A percentile compares a stretch with the other conserved stretches of the same genome.
Evolutionary conservation across 768 basidiomycete species (phyloP).

Genomic region (Leccinum aurantiacum): DNA sequence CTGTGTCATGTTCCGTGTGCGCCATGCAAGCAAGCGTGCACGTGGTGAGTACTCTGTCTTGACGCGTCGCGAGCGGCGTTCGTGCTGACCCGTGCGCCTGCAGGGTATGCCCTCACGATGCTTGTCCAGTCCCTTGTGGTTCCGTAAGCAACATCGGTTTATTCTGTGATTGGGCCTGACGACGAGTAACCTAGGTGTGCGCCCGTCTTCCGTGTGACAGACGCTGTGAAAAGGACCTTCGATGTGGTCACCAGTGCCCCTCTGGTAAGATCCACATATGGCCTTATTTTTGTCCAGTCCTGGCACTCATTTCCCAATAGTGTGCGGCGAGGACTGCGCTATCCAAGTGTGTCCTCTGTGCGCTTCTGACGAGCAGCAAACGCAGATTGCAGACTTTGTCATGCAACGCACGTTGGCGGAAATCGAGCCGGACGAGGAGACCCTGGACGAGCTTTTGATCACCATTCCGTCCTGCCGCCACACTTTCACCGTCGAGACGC

Average conservation of each 20-base stretch:
- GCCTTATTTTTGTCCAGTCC: neutral
- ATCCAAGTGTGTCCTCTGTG: too few relatives aligned
- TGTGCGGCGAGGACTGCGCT: slow-evolving; percentile 65
- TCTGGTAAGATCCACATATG: slow-evolving; percentile 45
- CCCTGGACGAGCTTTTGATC: slow-evolving; percentile 53
- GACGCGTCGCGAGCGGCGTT: neutral
- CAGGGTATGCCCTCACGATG: slow-evolving; percentile 54
- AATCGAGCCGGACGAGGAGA: slow-evolving; percentile 38
- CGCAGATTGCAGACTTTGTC: slow-evolving; percentile 57
- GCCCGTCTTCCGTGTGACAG: slow-evolving; percentile 62
- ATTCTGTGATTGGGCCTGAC: neutral
- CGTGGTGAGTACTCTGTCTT: slow-evolving; percentile 39
- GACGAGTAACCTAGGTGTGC: slow-evolving; percentile 47
- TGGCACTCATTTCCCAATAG: slow-evolving; percentile 32
- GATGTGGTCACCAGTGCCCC: slow-evolving; percentile 65
- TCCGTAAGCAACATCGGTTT: slow-evolving; percentile 45
- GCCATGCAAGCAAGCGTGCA: slow-evolving; percentile 62
- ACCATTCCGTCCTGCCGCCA: slow-evolving; percentile 63
- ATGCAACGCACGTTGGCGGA: slow-evolving; percentile 51
- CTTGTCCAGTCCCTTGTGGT: slow-evolving; percentile 65
- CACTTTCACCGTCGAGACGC: slow-evolving; percentile 67
- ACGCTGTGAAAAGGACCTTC: slow-evolving; percentile 47
- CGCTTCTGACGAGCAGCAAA: too few relatives aligned
- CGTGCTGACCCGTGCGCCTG: slow-evolving; percentile 1
- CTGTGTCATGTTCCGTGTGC: slow-evolving; percentile 56